phyloP scores from a whole-genome alignment of 2,329 filamentous ascomycete genomes.

The Trichoderma sp. region DNA sequence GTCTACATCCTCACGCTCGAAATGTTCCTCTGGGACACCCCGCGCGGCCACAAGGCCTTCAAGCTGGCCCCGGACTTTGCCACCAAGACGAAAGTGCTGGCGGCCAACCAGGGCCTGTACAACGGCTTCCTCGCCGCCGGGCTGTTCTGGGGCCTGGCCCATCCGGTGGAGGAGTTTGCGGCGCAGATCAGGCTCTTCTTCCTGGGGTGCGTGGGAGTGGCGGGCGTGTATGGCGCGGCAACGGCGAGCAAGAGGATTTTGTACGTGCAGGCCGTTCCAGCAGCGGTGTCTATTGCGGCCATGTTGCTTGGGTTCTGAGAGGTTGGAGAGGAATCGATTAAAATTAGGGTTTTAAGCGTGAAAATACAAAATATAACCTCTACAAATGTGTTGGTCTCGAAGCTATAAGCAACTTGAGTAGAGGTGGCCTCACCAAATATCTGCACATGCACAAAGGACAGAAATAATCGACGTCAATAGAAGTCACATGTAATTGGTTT shows the following conservation, averaged over 20 bases:
- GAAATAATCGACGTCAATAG: background rate
- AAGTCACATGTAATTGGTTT: background rate
- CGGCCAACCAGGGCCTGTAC: slow-evolving; percentile 53
- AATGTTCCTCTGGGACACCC: slow-evolving; percentile 50
- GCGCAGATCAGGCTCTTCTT: slow-evolving; percentile 49
- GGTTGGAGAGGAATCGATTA: background rate
- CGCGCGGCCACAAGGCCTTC: slow-evolving; percentile 46
- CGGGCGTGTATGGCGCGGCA: slow-evolving; percentile 45
- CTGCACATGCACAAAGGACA: background rate
- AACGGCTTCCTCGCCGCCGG: slow-evolving; percentile 54
- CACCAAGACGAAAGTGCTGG: slow-evolving; percentile 43
- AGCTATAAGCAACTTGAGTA: background rate
- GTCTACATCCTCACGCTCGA: slow-evolving; percentile 50
- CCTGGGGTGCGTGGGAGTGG: slow-evolving; percentile 44
- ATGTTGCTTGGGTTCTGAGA: slow-evolving; percentile 8
- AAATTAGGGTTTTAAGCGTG: background rate
- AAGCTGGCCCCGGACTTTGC: slow-evolving; percentile 45
- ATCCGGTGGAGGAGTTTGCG: slow-evolving; percentile 43
- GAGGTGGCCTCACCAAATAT: background rate
- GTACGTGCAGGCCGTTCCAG: slow-evolving; percentile 40
- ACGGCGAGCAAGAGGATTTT: slow-evolving; percentile 44
- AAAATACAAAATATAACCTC: background rate
- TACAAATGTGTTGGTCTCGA: background rate
- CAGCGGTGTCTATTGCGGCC: slow-evolving; percentile 19
- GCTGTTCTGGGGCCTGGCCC: slow-evolving; percentile 46